Conservation (phyloP, 352 stramenopile genomes). For the Phytophthora lateralis region DNA sequence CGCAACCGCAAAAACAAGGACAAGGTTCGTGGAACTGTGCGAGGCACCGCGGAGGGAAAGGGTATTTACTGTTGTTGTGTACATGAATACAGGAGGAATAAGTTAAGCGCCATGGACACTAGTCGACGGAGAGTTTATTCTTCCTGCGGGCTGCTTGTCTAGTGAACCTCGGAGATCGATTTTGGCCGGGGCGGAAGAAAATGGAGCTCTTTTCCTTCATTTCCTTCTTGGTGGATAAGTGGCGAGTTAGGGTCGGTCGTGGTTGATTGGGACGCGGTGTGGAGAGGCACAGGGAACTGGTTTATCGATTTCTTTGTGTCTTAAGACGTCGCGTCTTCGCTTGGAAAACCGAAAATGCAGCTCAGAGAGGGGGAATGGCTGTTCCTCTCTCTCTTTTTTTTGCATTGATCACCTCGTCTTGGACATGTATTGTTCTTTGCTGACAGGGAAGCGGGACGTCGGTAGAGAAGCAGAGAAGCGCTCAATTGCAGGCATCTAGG, state of each 20-base stretch:
- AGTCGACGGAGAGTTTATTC: constrained; percentile 26
- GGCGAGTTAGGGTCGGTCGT: constrained; percentile 31
- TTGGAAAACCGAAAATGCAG: constrained; percentile 43
- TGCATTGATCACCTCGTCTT: constrained; percentile 25
- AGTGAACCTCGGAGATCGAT: constrained; percentile 19
- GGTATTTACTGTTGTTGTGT: background rate
- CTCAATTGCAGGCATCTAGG: background rate
- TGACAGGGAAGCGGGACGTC: constrained; percentile 21
- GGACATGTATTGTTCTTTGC: constrained; percentile 14
- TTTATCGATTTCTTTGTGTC: constrained; percentile 15
- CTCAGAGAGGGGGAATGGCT: constrained; percentile 13
- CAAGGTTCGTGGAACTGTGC: constrained; percentile 40
- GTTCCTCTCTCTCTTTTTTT: constrained; percentile 33
- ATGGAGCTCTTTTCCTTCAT: constrained; percentile 29
- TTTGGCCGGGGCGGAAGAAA: constrained; percentile 25
- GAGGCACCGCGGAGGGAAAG: too few relatives aligned
- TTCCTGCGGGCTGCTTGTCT: constrained; percentile 18
- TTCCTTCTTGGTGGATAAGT: constrained; percentile 15
- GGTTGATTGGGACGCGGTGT: constrained; percentile 27
- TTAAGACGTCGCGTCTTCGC: constrained; percentile 24
- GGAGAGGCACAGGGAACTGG: constrained; percentile 9
- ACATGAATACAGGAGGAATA: constrained; percentile 50
- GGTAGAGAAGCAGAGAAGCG: background rate
- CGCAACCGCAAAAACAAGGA: constrained; percentile 61
- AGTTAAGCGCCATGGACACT: constrained; percentile 31